Evolutionary conservation across 345 rosid genomes (phyloP), one percentile per base, ranked within the genome.

Genomic region (Balakata baccata): DNA sequence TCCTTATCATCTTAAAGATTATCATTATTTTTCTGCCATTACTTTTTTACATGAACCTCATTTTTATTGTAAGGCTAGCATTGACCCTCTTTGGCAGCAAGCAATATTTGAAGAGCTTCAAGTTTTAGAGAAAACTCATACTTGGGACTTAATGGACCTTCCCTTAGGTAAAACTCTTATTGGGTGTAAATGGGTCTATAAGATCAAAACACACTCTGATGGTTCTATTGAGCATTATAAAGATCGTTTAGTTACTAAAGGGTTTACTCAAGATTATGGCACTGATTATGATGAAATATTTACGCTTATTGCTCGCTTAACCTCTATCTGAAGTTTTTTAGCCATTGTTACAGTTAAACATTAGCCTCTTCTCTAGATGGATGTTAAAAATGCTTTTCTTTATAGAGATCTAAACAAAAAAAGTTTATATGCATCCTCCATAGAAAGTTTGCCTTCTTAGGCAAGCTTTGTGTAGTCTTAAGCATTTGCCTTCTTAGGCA

Each of bases 61-160:
- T 53, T 53, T 4, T n/a, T 53, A 53, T 53, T 3, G 11, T 18
- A 23, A 53, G 58, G 58, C 20, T 53, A 53, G 58, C 3, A 53
- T 10, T 53, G 4, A n/a, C 22, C 58, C 58, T 53, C 11, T 53
- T 53, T 53, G 58, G 58, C 3, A 53, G 58, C 58, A 53, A 53
- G 23, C 58, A 17, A 53, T 50, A 8, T 10, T 3, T 4, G 56
- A 67, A 49, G 57, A 67, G 47, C 37, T 23, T 22, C 39, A 67
- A 8, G 38, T n/a, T 11, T 67, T 49, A 46, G 29, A 46, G 20
- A 67, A 47, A 47, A 67, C 70, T 22, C 41, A 67, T 22, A 67
- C 70, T 47, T 67, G 70, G 57, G 70, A 67, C 7, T 67, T 67
- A 13, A 57, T 47, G 2, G 57, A 67, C 22, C 57, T 47, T 47